Base-by-base conservation (phyloP, 495 filamentous ascomycete species). In the Penicillium ucsense region DNA sequence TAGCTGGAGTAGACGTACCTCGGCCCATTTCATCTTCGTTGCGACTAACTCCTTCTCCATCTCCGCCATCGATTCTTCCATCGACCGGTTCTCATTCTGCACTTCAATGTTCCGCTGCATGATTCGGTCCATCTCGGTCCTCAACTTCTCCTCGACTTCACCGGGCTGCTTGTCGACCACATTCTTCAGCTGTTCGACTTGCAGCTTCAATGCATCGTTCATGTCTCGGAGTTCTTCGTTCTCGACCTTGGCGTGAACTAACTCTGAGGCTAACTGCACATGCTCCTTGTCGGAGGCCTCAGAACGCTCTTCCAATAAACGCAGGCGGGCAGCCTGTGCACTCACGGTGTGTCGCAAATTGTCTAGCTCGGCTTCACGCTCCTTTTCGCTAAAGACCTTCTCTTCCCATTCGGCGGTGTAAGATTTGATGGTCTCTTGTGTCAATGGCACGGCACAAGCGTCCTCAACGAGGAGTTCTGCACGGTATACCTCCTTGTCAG, bases 351-450 rank as follows among this genome's bases (percentile, higher is more conserved):
- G 68, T 41, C 78, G 81, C 41, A 96, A 70, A 10, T 66, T 56
- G 48, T 94, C 88, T n/a, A 96, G 61, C 61, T 97, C 91, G 8
- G 76, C 72, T 61, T 95, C 89, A 8, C 85, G 78, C 54, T 89
- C 87, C 56, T 82, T 84, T 59, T 94, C 88, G 1, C 71, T 59
- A 1, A 81, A 77, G 5, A 83, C 81, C 66, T 86, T 85, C 53
- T 96, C 90, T 56, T 92, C 86, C 94, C 92, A 99, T 57, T 99
- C 92, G 0, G 75, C 59, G 1, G 82, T 82, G 64, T 99, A 99
- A 1, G 71, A 67, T 46, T 82, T 82, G 28, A 99, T 80, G 57
- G 81, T 76, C 50, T 89, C 86, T 1, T 83, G 78, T 0, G 86
- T 86, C 52, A 99, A 83, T 47, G 85, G 85, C 11, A 95, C 77